Conservation (phyloP, 148 eudicot species). For the Rheum nobile region DNA sequence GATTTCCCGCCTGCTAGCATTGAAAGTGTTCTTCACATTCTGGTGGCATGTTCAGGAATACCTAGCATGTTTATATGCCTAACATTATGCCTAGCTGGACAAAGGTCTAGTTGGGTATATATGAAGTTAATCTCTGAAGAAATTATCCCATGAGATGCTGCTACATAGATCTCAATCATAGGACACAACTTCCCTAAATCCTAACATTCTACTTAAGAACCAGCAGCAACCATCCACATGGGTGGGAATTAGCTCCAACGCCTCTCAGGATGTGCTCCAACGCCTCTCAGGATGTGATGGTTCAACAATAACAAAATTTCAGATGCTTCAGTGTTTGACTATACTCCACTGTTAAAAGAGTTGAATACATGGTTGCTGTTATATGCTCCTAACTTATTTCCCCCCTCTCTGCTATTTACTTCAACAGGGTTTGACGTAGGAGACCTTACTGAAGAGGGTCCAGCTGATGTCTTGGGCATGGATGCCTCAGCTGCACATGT, state of each 20-base stretch:
- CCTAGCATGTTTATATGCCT: background rate
- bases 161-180: background rate
- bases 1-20: background rate
- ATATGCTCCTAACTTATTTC: background rate
- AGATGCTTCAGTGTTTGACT: background rate
- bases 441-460: conserved; percentile 70
- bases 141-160: background rate
- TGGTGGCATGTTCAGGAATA: background rate
- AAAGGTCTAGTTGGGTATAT: background rate
- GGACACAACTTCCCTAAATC: background rate
- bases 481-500: conserved; percentile 93
- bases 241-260: background rate
- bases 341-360: background rate
- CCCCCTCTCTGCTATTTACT: background rate
- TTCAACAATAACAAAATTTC: background rate
- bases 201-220: background rate
- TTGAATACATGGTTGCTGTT: background rate
- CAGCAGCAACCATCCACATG: background rate
- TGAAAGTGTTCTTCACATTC: background rate
- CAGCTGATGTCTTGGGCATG: conserved; percentile 72
- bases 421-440: conserved; percentile 80
- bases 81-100: background rate
- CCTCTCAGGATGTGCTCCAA: background rate
- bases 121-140: background rate
- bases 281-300: background rate